A percentile compares a stretch with the other conserved stretches of the same genome.
phyloP scores from a whole-genome alignment of 139 green algal species.

The Auxenochlorella protothecoides region DNA sequence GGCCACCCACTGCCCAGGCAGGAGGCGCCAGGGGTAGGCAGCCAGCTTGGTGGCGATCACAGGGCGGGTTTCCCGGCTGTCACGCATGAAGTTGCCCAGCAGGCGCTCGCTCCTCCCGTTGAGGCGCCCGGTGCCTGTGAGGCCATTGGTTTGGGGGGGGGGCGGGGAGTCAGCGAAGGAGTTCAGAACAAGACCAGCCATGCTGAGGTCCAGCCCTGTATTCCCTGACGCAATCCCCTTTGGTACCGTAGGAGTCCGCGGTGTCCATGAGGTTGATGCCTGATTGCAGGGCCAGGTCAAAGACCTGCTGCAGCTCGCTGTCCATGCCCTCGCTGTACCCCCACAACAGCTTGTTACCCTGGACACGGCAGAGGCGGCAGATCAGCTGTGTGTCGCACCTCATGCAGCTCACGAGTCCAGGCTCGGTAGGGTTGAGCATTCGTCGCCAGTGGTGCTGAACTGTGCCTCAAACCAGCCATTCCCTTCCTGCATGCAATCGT shows the following conservation, averaged over 20 bases:
- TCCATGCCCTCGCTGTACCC: constrained; percentile 80
- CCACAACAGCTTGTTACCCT: constrained; percentile 81
- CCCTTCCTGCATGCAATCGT: no score
- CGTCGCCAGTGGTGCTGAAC: background rate
- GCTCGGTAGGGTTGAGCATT: background rate
- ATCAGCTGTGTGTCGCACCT: background rate
- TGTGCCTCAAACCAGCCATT: background rate
- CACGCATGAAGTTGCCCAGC: constrained; percentile 54
- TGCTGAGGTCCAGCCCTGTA: no score
- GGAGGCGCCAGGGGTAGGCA: constrained; percentile 78
- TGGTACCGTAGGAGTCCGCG: constrained; percentile 62
- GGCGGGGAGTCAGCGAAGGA: background rate
- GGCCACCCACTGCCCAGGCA: constrained; percentile 52
- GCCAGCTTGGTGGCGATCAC: constrained; percentile 73
- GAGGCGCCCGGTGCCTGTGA: constrained; percentile 39
- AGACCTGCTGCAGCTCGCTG: constrained; percentile 79
- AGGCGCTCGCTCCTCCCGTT: constrained; percentile 50
- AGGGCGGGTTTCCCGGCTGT: constrained; percentile 41
- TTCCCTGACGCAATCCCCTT: background rate
- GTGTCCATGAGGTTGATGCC: constrained; percentile 85
- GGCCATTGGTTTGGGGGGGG: background rate
- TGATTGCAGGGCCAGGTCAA: constrained; percentile 58
- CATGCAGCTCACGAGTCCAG: background rate
- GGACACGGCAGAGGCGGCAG: constrained; percentile 31
- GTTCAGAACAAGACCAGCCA: no score